Percentiles rank a stretch among this genome's conserved stretches.
These are phyloP conservation scores for Mercurialis annua DNA, from an alignment of 345 rosid species.

Conservation along the genomic window DNA sequence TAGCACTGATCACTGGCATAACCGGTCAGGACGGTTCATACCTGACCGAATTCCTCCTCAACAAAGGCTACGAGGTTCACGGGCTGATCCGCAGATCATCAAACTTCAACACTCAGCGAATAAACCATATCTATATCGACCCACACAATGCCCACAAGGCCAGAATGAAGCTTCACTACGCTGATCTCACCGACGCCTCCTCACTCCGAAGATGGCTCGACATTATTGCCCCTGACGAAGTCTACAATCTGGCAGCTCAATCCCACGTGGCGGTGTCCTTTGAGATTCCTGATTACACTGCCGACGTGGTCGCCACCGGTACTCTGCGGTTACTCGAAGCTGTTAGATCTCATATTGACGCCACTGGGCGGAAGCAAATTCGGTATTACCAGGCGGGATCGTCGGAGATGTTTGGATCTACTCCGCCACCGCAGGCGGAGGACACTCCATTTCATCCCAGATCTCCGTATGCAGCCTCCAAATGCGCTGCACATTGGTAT, in stretches of 20 bases:
- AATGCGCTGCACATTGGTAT: slow-evolving; percentile 97
- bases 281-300: slow-evolving; percentile 94
- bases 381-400: slow-evolving; percentile 94
- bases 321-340: slow-evolving; percentile 92
- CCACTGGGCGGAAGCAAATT: slow-evolving; percentile 59
- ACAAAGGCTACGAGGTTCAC: slow-evolving; percentile 77
- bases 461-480: slow-evolving; percentile 94
- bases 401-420: slow-evolving; percentile 94
- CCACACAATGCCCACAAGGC: slow-evolving; percentile 91
- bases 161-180: slow-evolving; percentile 86
- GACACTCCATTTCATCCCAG: slow-evolving; percentile 87
- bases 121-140: slow-evolving; percentile 93
- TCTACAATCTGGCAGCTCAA: slow-evolving; percentile 92
- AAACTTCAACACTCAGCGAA: slow-evolving; percentile 94
- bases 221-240: slow-evolving; percentile 79
- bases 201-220: slow-evolving; percentile 98
- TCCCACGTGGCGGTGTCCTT: slow-evolving; percentile 95
- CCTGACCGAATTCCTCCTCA: slow-evolving; percentile 79
- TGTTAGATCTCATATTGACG: slow-evolving; percentile 77
- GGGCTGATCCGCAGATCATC: slow-evolving; percentile 94
- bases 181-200: slow-evolving; percentile 83
- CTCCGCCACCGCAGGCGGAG: slow-evolving; percentile 85
- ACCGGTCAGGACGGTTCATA: slow-evolving; percentile 98
- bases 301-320: slow-evolving; percentile 93
- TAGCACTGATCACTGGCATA: slow-evolving; percentile 86